Percentiles rank a stretch among this genome's conserved stretches.
Evolutionary conservation across 2,329 filamentous ascomycete species (phyloP).

Genomic region (Bimuria novae-zelandiae): DNA sequence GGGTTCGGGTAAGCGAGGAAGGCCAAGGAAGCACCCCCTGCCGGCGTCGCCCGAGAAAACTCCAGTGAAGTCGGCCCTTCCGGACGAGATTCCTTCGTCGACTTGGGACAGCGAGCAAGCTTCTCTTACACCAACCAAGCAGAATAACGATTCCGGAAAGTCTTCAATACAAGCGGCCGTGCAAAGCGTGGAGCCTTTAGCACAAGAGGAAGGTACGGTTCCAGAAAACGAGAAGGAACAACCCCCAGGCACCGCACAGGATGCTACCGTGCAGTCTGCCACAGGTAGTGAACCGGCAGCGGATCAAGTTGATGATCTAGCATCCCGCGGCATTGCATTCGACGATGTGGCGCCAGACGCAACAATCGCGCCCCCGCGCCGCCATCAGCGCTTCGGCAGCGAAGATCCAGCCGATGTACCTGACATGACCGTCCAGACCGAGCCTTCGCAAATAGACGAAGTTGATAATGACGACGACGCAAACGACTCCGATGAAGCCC

Average conservation of each 20-base stretch:
- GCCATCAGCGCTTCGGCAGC: slow-evolving; percentile 42
- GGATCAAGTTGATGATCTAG: not conserved
- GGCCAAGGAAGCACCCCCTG: slow-evolving; percentile 6
- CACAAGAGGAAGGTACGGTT: not conserved
- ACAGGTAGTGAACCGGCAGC: not conserved
- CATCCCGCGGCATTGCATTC: not conserved
- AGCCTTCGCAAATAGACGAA: slow-evolving; percentile 14
- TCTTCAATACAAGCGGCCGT: too few relatives aligned
- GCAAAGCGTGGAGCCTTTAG: not conserved
- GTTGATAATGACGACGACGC: slow-evolving; percentile 29
- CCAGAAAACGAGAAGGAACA: not conserved
- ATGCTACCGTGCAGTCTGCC: not conserved
- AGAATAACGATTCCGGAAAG: not conserved
- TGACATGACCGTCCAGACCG: slow-evolving; percentile 15
- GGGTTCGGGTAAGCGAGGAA: slow-evolving; percentile 24
- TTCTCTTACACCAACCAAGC: slow-evolving; percentile 21
- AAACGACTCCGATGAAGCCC: slow-evolving; percentile 45
- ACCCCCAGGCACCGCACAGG: too few relatives aligned
- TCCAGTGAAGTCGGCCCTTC: slow-evolving; percentile 11
- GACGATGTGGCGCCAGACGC: slow-evolving; percentile 7
- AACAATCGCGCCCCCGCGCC: slow-evolving; percentile 22
- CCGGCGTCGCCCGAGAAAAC: slow-evolving; percentile 1
- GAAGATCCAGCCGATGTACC: slow-evolving; percentile 33
- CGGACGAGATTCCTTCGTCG: slow-evolving; percentile 34
- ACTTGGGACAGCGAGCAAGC: slow-evolving; percentile 33